Percentiles rank a stretch among this genome's conserved stretches.
Conservation (phyloP, 768 basidiomycete species). For the Lentinus brumalis region DNA sequence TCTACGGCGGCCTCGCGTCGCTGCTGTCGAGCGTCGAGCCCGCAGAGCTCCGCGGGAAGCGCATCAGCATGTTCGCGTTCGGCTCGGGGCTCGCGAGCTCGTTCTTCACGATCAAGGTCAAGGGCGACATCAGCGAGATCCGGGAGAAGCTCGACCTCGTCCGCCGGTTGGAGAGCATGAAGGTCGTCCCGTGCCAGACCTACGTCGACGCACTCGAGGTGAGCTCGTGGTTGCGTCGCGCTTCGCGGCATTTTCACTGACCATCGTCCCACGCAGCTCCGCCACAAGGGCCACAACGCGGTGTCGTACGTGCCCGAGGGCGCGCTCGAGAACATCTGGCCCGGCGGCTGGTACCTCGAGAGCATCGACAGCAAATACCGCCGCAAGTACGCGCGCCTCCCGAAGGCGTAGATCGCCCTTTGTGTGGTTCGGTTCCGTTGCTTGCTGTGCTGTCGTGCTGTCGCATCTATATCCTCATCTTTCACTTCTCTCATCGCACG, state of each 20-base stretch:
- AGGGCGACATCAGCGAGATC: conserved; percentile 86
- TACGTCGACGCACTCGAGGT: conserved; percentile 87
- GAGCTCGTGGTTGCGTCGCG: conserved; percentile 28
- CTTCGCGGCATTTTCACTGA: no score
- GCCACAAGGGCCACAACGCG: conserved; percentile 96
- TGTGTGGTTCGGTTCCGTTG: neutral
- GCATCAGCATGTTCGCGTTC: conserved; percentile 94
- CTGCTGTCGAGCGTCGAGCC: conserved; percentile 76
- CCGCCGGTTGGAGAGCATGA: conserved; percentile 78
- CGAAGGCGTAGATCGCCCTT: conserved; percentile 25
- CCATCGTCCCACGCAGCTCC: conserved; percentile 54
- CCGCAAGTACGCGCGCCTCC: conserved; percentile 73
- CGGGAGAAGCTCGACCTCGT: conserved; percentile 79
- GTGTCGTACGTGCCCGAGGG: conserved; percentile 84
- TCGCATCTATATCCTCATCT: neutral
- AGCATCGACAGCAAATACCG: conserved; percentile 89
- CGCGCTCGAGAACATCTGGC: conserved; percentile 90
- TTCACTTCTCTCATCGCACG: no score
- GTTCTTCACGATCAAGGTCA: conserved; percentile 87
- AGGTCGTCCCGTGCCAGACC: conserved; percentile 89
- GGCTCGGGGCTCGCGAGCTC: conserved; percentile 94
- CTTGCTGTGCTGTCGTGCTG: neutral
- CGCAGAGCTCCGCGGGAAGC: conserved; percentile 72
- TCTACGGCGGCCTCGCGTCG: conserved; percentile 93
- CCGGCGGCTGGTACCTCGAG: conserved; percentile 91